Base-by-base conservation (phyloP, 441 rosid species). In the Heliophila coronopifolia region DNA sequence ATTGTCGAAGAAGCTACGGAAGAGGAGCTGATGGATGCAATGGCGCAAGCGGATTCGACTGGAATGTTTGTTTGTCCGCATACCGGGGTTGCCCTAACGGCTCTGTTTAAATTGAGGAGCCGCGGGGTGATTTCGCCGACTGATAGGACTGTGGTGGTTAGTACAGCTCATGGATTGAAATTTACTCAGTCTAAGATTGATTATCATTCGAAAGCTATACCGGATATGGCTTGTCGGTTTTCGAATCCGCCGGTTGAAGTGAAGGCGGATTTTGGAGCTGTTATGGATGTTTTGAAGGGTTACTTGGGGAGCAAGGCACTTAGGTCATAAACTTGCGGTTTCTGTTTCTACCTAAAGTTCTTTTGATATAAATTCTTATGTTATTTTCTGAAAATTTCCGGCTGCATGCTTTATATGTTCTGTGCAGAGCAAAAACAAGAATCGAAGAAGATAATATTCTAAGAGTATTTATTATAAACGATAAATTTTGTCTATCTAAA, bases 1-100 rank as follows among this genome's bases (percentile, higher is more conserved):
- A 78, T 81, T 57, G 89, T 81, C 1, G 89, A 78, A 59, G 85
- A 81, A 58, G 85, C 89, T 0, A 77, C 83, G 0, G 89, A 81
- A 65, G 85, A 77, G 53, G 85, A 78, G 67, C 54, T 78, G 59
- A 78, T 81, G 89, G 85, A 81, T 37, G 85, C 89, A 3, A 77
- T 75, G 85, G 83, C 85, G 1, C 77, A 58, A 28, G 89, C 89
- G 0, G 85, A 81, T 71, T 78, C 83, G 1, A 81, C 89, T 0
- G 89, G 85, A 19, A 81, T 81, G 89, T 81, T 81, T 61, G 77
- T 73, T 9, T 81, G 89, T 40, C 89, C 85, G 4, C 89, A 81
- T 45, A 79, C 89, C n/a, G 89, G 89, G 40, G 89, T 81, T 9
- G 89, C 89, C 2, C 43, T 81, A 38, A 71, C 85, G 0, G 85